These are phyloP conservation scores for Backusella morwellensis DNA, from an alignment of 192 early-diverging fungal species.

Conservation along the genomic window DNA sequence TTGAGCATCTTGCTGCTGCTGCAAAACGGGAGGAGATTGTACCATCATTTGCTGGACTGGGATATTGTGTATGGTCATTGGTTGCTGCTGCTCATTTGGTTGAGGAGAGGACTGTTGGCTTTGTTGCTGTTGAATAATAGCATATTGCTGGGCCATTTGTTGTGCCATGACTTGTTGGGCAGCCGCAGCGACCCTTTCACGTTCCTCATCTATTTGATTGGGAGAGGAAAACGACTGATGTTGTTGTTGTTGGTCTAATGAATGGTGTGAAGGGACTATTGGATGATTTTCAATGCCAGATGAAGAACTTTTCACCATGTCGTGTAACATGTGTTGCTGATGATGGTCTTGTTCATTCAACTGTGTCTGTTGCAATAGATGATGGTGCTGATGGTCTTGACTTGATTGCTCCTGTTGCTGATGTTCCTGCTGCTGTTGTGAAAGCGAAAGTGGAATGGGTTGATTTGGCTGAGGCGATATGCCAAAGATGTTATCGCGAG, in stretches of 20 bases:
- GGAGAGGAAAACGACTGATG: neutral
- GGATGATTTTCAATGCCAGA: constrained; percentile 14
- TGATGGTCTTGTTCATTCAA: neutral
- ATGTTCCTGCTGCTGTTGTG: neutral
- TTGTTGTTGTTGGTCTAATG: constrained; percentile 12
- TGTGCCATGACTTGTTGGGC: constrained; percentile 8
- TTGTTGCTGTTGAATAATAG: constrained; percentile 1
- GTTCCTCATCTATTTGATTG: constrained; percentile 13
- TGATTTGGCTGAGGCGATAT: neutral
- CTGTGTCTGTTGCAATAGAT: neutral
- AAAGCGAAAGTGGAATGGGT: neutral
- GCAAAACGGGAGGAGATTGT: neutral
- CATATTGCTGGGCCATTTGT: constrained; percentile 1
- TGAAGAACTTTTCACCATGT: constrained; percentile 8
- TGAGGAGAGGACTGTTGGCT: neutral
- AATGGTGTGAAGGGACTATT: constrained; percentile 13
- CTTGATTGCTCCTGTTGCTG: neutral
- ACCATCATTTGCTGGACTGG: constrained; percentile 11
- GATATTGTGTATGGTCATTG: neutral
- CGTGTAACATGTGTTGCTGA: neutral
- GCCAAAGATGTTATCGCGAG: neutral
- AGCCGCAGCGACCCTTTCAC: constrained; percentile 1
- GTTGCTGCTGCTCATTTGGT: neutral
- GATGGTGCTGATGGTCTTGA: neutral
- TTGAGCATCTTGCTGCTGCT: neutral